Evolutionary conservation across 352 stramenopile species (phyloP), one percentile per base, ranked within the genome.

Genomic region (Globisporangium echinulatum): DNA sequence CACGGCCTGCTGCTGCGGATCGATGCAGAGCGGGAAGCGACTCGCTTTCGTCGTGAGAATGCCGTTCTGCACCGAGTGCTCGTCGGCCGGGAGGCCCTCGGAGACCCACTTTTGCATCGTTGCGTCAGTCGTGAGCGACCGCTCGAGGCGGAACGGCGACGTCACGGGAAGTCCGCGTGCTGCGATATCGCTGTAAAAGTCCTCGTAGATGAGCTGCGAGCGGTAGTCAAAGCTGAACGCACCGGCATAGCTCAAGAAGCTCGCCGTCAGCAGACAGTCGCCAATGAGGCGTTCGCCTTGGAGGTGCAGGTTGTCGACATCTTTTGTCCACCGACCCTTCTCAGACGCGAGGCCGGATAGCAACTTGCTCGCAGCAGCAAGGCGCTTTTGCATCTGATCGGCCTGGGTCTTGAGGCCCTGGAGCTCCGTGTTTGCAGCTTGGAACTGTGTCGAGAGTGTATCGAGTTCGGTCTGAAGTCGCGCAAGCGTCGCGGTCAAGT

Each of bases 11-110:
- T 98, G 92, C 61, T 98, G 94, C 15, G 94, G 94, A 55, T 98
- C 94, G 53, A 98, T 97, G 59, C 94, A 98, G 44, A 98, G 65
- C 15, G 94, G 94, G 67, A 98, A 98, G 8, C 94, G 88, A 62
- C 85, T 96, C 2, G 88, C 84, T 48, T 96, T 96, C 0, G 91
- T 98, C 0, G 94, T 98, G 25, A 98, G 61, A 52, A 98, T 98
- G 52, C 93, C 94, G 62, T 98, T 98, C 60, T 98, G 91, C 6
- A 98, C 86, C 6, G 87, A 97, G 73, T 98, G 93, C 53, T 97
- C 90, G 57, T 98, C 94, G 0, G 91, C 91, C 9, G 94, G 94
- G 7, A 98, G 70, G 0, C 93, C 94, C 63, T 98, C 94, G 0
- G 86, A 90, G 25, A 96, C 90, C 94, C 94, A 98, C 19, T 90